A percentile compares a stretch with the other conserved stretches of the same genome.
Evolutionary conservation across 2,329 filamentous ascomycete genomes (phyloP).

Genomic region (Neopestalotiopsis clavispora): DNA sequence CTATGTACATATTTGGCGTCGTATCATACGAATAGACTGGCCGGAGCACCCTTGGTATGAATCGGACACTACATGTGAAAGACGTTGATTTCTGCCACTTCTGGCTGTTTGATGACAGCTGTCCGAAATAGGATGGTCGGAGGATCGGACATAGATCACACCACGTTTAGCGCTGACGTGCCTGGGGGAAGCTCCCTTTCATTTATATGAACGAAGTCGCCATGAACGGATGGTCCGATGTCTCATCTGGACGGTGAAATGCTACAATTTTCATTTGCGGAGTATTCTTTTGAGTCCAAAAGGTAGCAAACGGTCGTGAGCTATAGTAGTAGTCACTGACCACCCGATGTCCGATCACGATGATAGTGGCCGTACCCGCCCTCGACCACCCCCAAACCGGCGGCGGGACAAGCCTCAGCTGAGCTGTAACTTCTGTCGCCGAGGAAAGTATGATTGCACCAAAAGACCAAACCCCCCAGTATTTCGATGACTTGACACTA

Average conservation of each 20-base stretch:
- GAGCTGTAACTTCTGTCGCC: conserved; percentile 7
- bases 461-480: not conserved
- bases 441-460: conserved; percentile 1
- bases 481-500: not conserved
- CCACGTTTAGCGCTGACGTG: not conserved
- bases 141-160: not conserved
- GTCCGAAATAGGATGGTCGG: not conserved
- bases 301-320: too few relatives aligned
- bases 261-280: too few relatives aligned
- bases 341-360: conserved; percentile 10
- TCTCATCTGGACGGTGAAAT: not conserved
- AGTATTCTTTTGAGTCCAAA: too few relatives aligned
- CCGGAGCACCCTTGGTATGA: not conserved
- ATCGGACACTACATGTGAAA: not conserved
- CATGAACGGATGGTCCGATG: not conserved
- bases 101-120: not conserved
- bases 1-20: not conserved
- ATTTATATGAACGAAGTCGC: not conserved
- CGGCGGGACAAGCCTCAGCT: conserved; percentile 14
- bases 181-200: not conserved
- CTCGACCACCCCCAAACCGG: conserved; percentile 10
- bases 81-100: not conserved
- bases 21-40: not conserved
- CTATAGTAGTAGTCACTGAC: too few relatives aligned
- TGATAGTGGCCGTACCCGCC: not conserved